These are phyloP conservation scores for Ambrosia artemisiifolia DNA, from an alignment of 129 eudicot species.

Conservation along the genomic window DNA sequence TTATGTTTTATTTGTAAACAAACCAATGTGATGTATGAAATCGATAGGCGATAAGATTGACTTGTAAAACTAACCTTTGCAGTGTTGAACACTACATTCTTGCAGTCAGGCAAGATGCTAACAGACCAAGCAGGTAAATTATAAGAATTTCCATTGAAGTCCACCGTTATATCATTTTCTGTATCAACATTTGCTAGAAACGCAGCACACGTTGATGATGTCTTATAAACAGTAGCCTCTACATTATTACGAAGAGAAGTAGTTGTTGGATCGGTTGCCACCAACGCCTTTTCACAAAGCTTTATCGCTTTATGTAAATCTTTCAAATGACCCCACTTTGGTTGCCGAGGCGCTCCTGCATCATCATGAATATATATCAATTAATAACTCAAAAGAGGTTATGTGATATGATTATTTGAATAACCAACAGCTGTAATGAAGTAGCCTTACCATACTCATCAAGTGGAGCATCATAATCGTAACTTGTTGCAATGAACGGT, in stretches of 20 bases:
- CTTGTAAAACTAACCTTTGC: slow-evolving; percentile 61
- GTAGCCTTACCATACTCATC: slow-evolving; percentile 80
- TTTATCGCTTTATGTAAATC: slow-evolving; percentile 86
- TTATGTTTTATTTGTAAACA: too few species aligned
- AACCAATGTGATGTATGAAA: too few species aligned
- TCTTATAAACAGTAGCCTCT: slow-evolving; percentile 76
- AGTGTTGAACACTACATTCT: slow-evolving; percentile 77
- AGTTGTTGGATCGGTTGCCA: slow-evolving; percentile 77
- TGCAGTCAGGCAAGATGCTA: slow-evolving; percentile 99
- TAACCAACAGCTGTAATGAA: not conserved
- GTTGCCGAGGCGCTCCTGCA: slow-evolving; percentile 78
- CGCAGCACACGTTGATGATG: slow-evolving; percentile 73
- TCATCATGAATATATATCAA: not conserved
- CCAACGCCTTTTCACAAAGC: slow-evolving; percentile 85
- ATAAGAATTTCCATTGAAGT: slow-evolving; percentile 78
- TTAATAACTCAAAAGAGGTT: too few species aligned
- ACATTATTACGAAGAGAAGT: slow-evolving; percentile 66
- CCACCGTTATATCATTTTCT: slow-evolving; percentile 62
- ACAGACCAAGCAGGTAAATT: slow-evolving; percentile 92
- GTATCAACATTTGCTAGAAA: slow-evolving; percentile 72
- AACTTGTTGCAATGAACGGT: slow-evolving; percentile 79
- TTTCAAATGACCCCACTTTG: slow-evolving; percentile 91
- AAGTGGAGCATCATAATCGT: slow-evolving; percentile 97
- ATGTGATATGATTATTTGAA: too few species aligned
- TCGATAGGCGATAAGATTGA: not conserved